Evolutionary conservation across 345 rosid genomes (phyloP), one percentile per base, ranked within the genome.

Genomic region (Salix dunnii): DNA sequence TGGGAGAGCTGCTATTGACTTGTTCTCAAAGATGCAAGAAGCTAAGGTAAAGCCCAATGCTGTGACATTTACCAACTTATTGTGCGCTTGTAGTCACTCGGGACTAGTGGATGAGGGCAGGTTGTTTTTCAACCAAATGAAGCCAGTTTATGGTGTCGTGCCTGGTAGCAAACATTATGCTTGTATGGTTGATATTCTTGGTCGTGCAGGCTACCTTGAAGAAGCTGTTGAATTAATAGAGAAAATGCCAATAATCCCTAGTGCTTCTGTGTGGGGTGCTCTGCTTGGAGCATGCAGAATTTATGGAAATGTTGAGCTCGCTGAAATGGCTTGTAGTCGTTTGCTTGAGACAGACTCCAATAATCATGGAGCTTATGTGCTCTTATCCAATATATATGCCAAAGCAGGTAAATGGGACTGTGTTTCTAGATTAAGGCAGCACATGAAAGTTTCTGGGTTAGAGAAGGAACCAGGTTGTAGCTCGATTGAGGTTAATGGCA

Each of bases 401-500:
- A 87, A 87, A 85, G 80, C 83, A 6, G 84, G 88, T 71, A 85
- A 87, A 62, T 91, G 93, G 94, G 89, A 88, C 70, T 49, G 72
- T 28, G 90, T 86, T 35, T 86, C 92, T 55, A 82, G 76, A 79
- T 77, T 91, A 60, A 88, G 94, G 80, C 90, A 85, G 77, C 84
- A 67, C 17, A 92, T 92, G 92, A 89, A 88, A 89, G 87, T 81
- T 46, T 75, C 82, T 23, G 94, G 94, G 79, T 58, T 91, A 2
- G 86, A 86, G 82, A 92, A 92, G 86, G 89, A 88, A 68, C 91
- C 84, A 12, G 97, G 97, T 43, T 91, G 92, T 73, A 92, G 97
- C 85, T 83, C 91, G 30, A 85, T 92, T n/a, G 94, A 91, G 86
- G 87, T 85, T 5, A 78, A 89, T 81, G 92, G 93, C 10, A 67